Evolutionary conservation across 2,329 filamentous ascomycete genomes (phyloP).

Genomic region (Phoma sp.): DNA sequence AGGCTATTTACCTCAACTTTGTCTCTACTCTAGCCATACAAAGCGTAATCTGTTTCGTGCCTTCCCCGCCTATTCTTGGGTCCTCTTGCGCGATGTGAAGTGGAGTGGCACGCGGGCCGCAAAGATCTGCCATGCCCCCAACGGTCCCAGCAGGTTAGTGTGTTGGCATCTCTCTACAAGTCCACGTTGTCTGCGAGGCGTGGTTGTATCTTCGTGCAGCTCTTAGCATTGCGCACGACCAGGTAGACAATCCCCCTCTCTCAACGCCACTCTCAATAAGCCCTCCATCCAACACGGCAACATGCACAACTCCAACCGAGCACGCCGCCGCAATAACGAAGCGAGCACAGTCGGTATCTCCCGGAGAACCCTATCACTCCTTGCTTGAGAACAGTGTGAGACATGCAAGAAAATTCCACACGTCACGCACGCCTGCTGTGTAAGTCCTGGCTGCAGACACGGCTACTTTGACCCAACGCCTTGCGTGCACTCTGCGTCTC

Average conservation of each 20-base stretch:
- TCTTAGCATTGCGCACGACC: constrained; percentile 19
- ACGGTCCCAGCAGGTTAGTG: constrained; percentile 16
- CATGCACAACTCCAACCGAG: constrained; percentile 4
- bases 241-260: constrained; percentile 13
- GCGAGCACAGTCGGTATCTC: constrained; percentile 1
- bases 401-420: constrained; percentile 11
- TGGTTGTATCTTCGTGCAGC: constrained; percentile 13
- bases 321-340: not conserved
- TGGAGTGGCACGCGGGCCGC: constrained; percentile 25
- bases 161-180: constrained; percentile 15
- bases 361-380: constrained; percentile 7
- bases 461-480: constrained; percentile 11
- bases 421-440: constrained; percentile 15
- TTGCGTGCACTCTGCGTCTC: constrained; percentile 3
- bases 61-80: constrained; percentile 40
- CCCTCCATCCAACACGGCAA: constrained; percentile 7
- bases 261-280: constrained; percentile 2
- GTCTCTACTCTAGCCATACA: constrained; percentile 18
- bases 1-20: constrained; percentile 24
- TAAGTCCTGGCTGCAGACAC: constrained; percentile 8
- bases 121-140: constrained; percentile 17
- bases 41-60: constrained; percentile 29
- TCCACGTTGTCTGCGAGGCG: constrained; percentile 25
- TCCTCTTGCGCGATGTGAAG: constrained; percentile 14
- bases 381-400: constrained; percentile 7